Percentiles rank a stretch among this genome's conserved stretches.
Conservation (phyloP, 441 rosid genomes). For the Gossypium schwendimanii region DNA sequence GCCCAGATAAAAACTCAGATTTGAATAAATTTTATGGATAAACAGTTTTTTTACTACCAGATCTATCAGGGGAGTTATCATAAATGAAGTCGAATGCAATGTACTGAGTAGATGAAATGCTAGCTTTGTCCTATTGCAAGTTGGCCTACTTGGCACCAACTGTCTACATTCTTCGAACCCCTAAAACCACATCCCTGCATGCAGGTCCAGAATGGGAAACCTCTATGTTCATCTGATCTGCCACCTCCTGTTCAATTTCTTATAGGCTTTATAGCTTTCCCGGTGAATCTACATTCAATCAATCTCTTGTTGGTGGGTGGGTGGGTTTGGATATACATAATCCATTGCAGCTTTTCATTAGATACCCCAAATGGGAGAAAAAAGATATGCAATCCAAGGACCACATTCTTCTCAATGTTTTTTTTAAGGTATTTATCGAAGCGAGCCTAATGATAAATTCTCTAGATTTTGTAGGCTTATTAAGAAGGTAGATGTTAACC, state of each 20-base stretch:
- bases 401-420: not conserved
- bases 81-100: not conserved
- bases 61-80: not conserved
- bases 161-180: constrained; percentile 18
- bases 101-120: not conserved
- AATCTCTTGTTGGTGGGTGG: constrained; percentile 14
- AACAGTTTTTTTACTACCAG: too few species aligned
- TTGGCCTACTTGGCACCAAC: constrained; percentile 18
- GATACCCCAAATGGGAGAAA: not conserved
- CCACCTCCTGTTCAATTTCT: not conserved
- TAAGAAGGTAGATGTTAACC: too few species aligned
- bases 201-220: constrained; percentile 18
- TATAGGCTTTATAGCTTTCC: not conserved
- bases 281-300: constrained; percentile 18
- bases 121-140: not conserved
- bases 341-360: constrained; percentile 15
- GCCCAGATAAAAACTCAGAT: too few species aligned
- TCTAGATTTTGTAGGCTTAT: too few species aligned
- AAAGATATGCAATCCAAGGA: constrained; percentile 4
- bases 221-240: constrained; percentile 6
- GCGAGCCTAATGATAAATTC: too few species aligned
- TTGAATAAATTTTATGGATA: too few species aligned
- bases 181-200: constrained; percentile 1
- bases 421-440: too few species aligned
- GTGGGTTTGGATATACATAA: constrained; percentile 11